Evolutionary conservation across 2,329 filamentous ascomycete species (phyloP).

Genomic region (Trichoderma koningiopsis): DNA sequence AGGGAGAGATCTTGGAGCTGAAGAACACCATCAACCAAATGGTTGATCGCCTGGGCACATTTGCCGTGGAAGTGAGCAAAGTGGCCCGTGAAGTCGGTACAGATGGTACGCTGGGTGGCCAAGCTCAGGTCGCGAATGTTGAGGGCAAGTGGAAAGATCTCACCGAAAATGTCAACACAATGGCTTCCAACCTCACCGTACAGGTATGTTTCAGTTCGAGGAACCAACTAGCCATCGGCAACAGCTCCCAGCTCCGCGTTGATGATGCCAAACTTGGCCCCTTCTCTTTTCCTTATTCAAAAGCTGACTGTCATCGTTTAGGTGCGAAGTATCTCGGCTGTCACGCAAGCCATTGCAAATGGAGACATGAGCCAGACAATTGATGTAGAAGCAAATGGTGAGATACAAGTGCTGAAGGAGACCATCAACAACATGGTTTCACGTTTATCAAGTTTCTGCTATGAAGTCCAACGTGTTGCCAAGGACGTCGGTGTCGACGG

Average conservation of each 20-base stretch:
- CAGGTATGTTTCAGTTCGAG: constrained; percentile 50
- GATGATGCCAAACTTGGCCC: neutral
- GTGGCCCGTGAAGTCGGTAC: constrained; percentile 95
- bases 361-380: constrained; percentile 97
- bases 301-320: constrained; percentile 42
- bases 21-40: constrained; percentile 99
- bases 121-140: constrained; percentile 91
- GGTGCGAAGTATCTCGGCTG: constrained; percentile 89
- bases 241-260: neutral
- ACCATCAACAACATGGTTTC: constrained; percentile 99
- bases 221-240: no score
- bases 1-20: constrained; percentile 90
- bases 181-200: constrained; percentile 68
- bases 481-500: constrained; percentile 97
- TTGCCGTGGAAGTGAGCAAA: constrained; percentile 95
- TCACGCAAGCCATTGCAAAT: constrained; percentile 92
- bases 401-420: constrained; percentile 90
- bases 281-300: neutral
- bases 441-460: constrained; percentile 90
- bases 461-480: constrained; percentile 92
- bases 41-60: constrained; percentile 95
- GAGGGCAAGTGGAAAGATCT: constrained; percentile 98
- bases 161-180: constrained; percentile 84
- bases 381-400: constrained; percentile 90
- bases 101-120: constrained; percentile 89